Conservation (phyloP, 495 filamentous ascomycete genomes). For the Penicillium dipodomyicola region DNA sequence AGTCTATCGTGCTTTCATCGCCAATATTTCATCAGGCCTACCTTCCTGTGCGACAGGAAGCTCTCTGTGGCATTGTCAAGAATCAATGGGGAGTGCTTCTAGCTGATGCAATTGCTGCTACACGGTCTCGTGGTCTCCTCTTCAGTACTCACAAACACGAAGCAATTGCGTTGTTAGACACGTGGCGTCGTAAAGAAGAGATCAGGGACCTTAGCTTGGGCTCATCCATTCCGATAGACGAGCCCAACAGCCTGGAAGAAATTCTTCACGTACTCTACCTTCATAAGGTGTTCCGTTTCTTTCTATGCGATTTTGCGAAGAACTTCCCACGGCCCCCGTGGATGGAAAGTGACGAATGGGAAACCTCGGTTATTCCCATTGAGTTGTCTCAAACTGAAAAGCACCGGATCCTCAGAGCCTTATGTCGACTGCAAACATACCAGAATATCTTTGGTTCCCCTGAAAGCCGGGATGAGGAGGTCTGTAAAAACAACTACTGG, state of each 20-base stretch:
- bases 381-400: slow-evolving; percentile 11
- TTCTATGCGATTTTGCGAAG: slow-evolving; percentile 16
- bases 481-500: too few relatives aligned
- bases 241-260: slow-evolving; percentile 9
- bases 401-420: slow-evolving; percentile 18
- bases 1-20: slow-evolving; percentile 24
- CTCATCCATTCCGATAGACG: neutral
- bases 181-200: slow-evolving; percentile 22
- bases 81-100: slow-evolving; percentile 14
- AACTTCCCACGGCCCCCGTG: slow-evolving; percentile 16
- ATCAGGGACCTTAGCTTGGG: neutral
- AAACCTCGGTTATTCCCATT: slow-evolving; percentile 7
- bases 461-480: too few relatives aligned
- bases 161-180: slow-evolving; percentile 20
- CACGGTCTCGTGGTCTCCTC: slow-evolving; percentile 15
- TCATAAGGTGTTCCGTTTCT: slow-evolving; percentile 17
- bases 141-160: slow-evolving; percentile 5
- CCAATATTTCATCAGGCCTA: slow-evolving; percentile 23
- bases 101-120: slow-evolving; percentile 20
- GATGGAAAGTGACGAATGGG: slow-evolving; percentile 14
- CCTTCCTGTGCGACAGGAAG: slow-evolving; percentile 13
- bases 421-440: slow-evolving; percentile 17
- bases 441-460: too few relatives aligned
- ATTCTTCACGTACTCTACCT: slow-evolving; percentile 15
- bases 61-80: slow-evolving; percentile 16